These are phyloP conservation scores for Akanthomyces uredinophilus DNA, from an alignment of 2,329 filamentous ascomycete genomes.

Conservation along the genomic window DNA sequence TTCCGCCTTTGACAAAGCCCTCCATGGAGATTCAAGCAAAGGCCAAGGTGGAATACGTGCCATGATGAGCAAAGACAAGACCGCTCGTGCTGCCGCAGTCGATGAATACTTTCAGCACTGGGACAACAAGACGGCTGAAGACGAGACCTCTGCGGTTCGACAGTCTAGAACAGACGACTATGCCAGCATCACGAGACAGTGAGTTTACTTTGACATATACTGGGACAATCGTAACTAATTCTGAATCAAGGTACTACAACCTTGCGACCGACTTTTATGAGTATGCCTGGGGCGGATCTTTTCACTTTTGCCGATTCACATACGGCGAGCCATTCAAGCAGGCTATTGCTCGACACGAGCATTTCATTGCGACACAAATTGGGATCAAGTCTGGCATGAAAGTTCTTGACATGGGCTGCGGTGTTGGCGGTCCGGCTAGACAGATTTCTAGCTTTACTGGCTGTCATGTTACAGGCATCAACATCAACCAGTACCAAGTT, in stretches of 20 bases:
- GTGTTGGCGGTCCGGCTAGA: constrained; percentile 87
- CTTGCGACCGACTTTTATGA: constrained; percentile 88
- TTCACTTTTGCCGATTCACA: constrained; percentile 94
- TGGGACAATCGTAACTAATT: neutral
- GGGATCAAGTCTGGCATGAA: constrained; percentile 74
- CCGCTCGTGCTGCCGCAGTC: constrained; percentile 68
- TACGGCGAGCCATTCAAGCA: constrained; percentile 78
- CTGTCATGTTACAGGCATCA: constrained; percentile 78
- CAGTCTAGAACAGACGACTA: constrained; percentile 76
- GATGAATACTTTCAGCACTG: constrained; percentile 91
- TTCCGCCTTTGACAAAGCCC: constrained; percentile 77
- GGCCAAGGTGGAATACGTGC: constrained; percentile 66
- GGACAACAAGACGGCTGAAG: constrained; percentile 69
- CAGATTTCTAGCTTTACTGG: constrained; percentile 92
- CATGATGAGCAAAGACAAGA: constrained; percentile 71
- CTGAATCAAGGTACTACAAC: constrained; percentile 72
- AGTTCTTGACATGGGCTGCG: constrained; percentile 91
- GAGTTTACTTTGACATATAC: constrained; percentile 31
- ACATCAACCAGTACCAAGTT: constrained; percentile 98
- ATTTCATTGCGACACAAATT: constrained; percentile 86
- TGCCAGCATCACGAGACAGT: constrained; percentile 83
- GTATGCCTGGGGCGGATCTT: constrained; percentile 87
- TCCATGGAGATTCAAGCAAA: constrained; percentile 65
- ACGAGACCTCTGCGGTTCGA: constrained; percentile 66
- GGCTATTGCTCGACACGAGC: constrained; percentile 88